Conservation (phyloP, 2,329 filamentous ascomycete genomes). For the Epichloe coenophiala region DNA sequence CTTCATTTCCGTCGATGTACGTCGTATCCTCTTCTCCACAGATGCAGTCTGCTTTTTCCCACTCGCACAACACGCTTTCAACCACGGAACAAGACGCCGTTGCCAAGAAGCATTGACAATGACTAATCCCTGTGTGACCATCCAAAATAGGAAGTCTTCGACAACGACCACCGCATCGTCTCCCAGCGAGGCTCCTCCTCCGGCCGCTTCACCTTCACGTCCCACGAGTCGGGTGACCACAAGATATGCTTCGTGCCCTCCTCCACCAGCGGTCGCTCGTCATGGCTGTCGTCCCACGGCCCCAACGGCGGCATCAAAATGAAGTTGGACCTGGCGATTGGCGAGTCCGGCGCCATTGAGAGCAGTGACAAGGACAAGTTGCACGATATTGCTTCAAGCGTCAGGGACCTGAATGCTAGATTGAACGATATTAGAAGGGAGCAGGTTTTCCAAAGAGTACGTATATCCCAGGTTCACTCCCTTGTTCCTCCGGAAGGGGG, state of each 20-base stretch:
- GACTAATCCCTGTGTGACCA: not conserved
- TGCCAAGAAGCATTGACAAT: not conserved
- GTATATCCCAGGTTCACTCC: constrained; percentile 12
- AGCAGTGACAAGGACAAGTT: constrained; percentile 89
- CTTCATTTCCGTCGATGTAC: constrained; percentile 78
- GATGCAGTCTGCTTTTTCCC: not conserved
- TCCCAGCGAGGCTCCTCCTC: constrained; percentile 62
- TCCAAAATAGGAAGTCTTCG: constrained; percentile 62
- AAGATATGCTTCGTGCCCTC: constrained; percentile 85
- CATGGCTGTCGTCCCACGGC: constrained; percentile 55
- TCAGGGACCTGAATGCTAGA: constrained; percentile 78
- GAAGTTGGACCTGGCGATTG: constrained; percentile 81
- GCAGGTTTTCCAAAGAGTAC: constrained; percentile 89
- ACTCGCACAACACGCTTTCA: not conserved
- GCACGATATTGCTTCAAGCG: constrained; percentile 72
- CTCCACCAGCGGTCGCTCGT: constrained; percentile 53
- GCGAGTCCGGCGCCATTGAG: constrained; percentile 87
- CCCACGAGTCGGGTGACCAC: constrained; percentile 90
- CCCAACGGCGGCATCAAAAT: constrained; percentile 70
- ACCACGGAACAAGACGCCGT: no score
- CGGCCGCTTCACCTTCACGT: constrained; percentile 90
- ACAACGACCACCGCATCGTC: constrained; percentile 94
- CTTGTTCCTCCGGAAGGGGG: not conserved
- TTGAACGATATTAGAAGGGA: constrained; percentile 82
- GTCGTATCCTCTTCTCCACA: constrained; percentile 12